These are phyloP conservation scores for Medicago lupulina DNA, from an alignment of 306 rosid genomes.

Conservation along the genomic window DNA sequence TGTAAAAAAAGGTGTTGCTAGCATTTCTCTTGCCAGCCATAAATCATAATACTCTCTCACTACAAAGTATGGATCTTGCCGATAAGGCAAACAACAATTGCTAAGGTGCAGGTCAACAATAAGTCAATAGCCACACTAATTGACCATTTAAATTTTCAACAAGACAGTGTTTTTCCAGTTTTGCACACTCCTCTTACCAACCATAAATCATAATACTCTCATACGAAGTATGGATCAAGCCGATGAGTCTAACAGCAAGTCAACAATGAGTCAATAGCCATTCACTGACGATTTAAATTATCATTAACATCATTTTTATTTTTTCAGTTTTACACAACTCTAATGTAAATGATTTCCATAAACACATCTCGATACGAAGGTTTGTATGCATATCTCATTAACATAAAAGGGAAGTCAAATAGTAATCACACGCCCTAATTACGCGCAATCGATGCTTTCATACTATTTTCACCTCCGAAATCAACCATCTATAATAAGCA, in stretches of 20 bases:
- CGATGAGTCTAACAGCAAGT: too few relatives aligned
- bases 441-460: slow-evolving; percentile 12
- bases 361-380: neutral
- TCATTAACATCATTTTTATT: neutral
- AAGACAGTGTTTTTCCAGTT: slow-evolving; percentile 9
- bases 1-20: neutral
- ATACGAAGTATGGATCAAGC: too few relatives aligned
- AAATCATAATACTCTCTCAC: slow-evolving; percentile 17
- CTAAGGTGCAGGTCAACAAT: slow-evolving; percentile 18
- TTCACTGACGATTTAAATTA: slow-evolving; percentile 1
- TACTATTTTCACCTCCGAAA: neutral
- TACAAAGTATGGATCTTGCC: slow-evolving; percentile 14
- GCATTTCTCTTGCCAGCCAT: neutral
- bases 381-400: neutral
- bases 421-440: neutral
- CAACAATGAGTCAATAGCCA: slow-evolving; percentile 18
- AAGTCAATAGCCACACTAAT: slow-evolving; percentile 6
- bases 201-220: too few relatives aligned
- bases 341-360: slow-evolving; percentile 3
- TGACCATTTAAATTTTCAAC: neutral
- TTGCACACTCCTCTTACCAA: neutral
- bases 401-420: neutral
- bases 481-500: slow-evolving; percentile 8
- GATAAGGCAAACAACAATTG: slow-evolving; percentile 31
- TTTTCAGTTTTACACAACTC: neutral